Evolutionary conservation across 129 eudicot species (phyloP).

Genomic region (Kitagawia praeruptora): DNA sequence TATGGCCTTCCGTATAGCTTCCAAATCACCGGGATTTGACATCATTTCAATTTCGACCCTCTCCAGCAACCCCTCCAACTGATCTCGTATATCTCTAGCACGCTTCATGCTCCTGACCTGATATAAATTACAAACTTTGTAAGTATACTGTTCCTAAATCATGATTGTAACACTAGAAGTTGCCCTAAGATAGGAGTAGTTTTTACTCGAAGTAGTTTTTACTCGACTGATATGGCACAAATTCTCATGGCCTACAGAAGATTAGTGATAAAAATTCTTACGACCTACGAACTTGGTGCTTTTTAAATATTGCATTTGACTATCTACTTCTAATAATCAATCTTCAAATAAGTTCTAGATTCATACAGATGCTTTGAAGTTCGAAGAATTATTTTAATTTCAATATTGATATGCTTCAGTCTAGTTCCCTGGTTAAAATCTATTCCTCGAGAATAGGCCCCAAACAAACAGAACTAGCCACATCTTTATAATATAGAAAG

Average conservation of each 20-base stretch:
- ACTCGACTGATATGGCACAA: not conserved
- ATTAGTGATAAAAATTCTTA: not conserved
- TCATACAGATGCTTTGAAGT: not conserved
- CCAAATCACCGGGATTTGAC: constrained; percentile 66
- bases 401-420: not conserved
- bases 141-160: not conserved
- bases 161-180: too few species aligned
- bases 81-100: constrained; percentile 90
- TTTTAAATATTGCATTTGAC: not conserved
- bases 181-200: not conserved
- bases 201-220: too few species aligned
- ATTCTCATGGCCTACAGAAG: not conserved
- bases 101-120: constrained; percentile 98
- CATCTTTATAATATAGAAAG: not conserved
- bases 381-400: not conserved
- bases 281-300: not conserved
- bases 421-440: not conserved
- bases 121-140: not conserved
- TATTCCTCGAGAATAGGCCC: not conserved
- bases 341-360: not conserved
- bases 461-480: not conserved
- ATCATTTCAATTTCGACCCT: constrained; percentile 80
- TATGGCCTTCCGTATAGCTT: constrained; percentile 71
- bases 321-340: not conserved
- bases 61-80: constrained; percentile 79